Conservation (phyloP, 2,329 filamentous ascomycete genomes). For the Colletotrichum chlorophyti region DNA sequence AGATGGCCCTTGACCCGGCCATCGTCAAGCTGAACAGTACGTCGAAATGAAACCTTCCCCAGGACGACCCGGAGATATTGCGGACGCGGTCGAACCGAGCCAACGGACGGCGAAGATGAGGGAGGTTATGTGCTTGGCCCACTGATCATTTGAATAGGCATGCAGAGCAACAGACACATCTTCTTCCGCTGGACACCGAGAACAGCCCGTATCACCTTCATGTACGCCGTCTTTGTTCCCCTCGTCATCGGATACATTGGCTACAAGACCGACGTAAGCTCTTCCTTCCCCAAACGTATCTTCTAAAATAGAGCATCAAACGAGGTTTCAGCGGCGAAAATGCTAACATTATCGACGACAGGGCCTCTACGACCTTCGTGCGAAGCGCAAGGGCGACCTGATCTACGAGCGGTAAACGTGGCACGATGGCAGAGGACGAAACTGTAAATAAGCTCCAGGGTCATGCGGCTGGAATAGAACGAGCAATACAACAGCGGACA, state of each 20-base stretch:
- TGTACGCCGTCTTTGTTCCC: slow-evolving; percentile 79
- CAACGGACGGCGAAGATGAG: not conserved
- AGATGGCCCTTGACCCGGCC: slow-evolving; percentile 54
- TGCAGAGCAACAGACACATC: slow-evolving; percentile 85
- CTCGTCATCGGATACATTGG: slow-evolving; percentile 72
- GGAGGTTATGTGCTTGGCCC: too few relatives aligned
- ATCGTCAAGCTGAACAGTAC: slow-evolving; percentile 53
- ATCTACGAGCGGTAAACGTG: slow-evolving; percentile 74
- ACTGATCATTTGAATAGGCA: too few relatives aligned
- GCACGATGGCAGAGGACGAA: slow-evolving; percentile 21
- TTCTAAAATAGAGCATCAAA: not conserved
- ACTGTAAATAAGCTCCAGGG: slow-evolving; percentile 49
- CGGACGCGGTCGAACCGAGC: too few relatives aligned
- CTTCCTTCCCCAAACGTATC: not conserved
- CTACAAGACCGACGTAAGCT: slow-evolving; percentile 85
- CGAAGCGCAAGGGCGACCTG: slow-evolving; percentile 88
- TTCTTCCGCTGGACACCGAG: slow-evolving; percentile 94
- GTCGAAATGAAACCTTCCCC: too few relatives aligned
- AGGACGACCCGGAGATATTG: too few relatives aligned
- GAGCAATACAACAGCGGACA: not conserved
- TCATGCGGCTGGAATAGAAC: slow-evolving; percentile 1
- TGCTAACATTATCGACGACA: slow-evolving; percentile 46
- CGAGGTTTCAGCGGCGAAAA: too few relatives aligned
- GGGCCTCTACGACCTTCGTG: slow-evolving; percentile 87
- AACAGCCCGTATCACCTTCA: slow-evolving; percentile 80